Base-by-base conservation (phyloP, 169 alveolate species). In the Eimeria maxima region DNA sequence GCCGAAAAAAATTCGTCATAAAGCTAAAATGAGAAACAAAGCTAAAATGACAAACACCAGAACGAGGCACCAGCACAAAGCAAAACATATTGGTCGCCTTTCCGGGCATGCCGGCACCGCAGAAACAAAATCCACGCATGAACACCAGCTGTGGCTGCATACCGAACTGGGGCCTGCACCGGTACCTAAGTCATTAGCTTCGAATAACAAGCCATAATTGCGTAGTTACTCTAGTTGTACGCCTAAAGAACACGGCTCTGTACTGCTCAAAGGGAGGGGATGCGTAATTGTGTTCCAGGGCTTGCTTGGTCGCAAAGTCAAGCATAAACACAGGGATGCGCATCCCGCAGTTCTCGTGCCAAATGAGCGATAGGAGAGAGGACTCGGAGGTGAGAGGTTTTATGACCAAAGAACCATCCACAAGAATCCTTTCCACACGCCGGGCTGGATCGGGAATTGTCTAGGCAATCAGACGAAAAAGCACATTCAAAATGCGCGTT, bases 301-400 rank as follows among this genome's bases (percentile, higher is more conserved):
- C 92, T 78, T 63, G 74, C 96, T 60, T 93, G 71, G 96, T 57
- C 45, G 69, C 96, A 29, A 93, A 93, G 38, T 93, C 96, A 38
- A 67, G 93, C 96, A 93, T 76, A n/a, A 42, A 53, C 50, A 80
- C n/a, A 11, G 96, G 96, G 42, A 93, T 90, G 87, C 74, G 96
- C 96, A 93, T 93, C 84, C 96, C 84, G 93, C 96, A 93, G 92
- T 93, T 93, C 27, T 78, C 91, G 44, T 93, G 96, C 96, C 96
- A 93, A 29, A 93, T 63, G 57, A 93, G 92, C 24, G 92, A 65
- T 2, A 80, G 42, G 24, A 63, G 74, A 24, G 96, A 78, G 45
- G 74, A 57, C 65, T 93, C 38, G 84, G 73, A 69, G 44, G 87
- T 73, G 4, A 60, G 84, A 60, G 96, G 96, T 18, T 33, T n/a